phyloP scores from a whole-genome alignment of 2,329 filamentous ascomycete species.

The Colletotrichum sojae region DNA sequence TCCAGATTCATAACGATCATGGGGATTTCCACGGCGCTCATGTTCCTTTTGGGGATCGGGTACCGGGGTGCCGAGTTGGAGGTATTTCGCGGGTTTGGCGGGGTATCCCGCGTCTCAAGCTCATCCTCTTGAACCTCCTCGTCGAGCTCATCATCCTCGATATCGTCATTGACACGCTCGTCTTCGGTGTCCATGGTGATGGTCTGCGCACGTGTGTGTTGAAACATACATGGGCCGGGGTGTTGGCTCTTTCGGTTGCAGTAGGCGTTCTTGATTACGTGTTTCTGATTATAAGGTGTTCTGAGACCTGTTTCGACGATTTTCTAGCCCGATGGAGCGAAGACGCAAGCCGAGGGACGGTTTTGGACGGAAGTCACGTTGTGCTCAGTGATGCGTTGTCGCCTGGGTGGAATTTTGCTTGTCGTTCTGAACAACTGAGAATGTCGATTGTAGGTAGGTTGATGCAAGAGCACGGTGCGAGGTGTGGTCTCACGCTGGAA shows the following conservation, averaged over 20 bases:
- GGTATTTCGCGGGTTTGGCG: background rate
- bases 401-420: conserved; percentile 30
- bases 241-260: conserved; percentile 6
- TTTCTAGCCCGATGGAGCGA: background rate
- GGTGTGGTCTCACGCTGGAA: background rate
- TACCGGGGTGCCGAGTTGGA: conserved; percentile 45
- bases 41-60: conserved; percentile 50
- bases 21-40: conserved; percentile 60
- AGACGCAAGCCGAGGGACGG: background rate
- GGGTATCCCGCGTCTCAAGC: background rate
- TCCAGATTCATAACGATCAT: conserved; percentile 61
- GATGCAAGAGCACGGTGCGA: conserved; percentile 31
- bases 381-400: background rate
- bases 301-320: background rate
- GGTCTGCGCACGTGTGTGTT: conserved; percentile 3
- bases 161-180: conserved; percentile 8
- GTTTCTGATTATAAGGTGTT: background rate
- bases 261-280: background rate
- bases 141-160: background rate
- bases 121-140: background rate
- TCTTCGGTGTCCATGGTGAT: conserved; percentile 34
- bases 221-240: background rate
- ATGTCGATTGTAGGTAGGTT: background rate
- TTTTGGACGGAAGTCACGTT: conserved; percentile 12
- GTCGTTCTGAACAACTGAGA: conserved; percentile 28